Evolutionary conservation across 1,284 basidiomycete species (phyloP), one percentile per base, ranked within the genome.

Genomic region (Ganoderma leucocontextum): DNA sequence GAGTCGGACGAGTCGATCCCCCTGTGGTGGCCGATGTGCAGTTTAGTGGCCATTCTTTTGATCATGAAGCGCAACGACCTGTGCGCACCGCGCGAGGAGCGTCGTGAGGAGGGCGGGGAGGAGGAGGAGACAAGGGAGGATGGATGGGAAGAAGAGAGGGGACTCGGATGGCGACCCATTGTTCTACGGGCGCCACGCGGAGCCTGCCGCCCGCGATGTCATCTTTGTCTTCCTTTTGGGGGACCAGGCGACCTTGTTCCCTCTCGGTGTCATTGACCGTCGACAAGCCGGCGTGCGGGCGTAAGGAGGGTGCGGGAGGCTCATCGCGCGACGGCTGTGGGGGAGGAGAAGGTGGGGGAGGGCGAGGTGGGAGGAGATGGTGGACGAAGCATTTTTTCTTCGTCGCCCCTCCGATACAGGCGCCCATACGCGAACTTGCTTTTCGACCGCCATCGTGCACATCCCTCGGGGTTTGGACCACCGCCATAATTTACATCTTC

Each of bases 31-130:
- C 68, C 71, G 62, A 67, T 67, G 66, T 82, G 82, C 41, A 85
- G 77, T 73, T 80, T 84, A 75, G 81, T 82, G 4, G 83, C 80
- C 82, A 85, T 83, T 71, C 79, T 79, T 73, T 79, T 81, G 66
- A 85, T 80, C 83, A 84, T 84, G 68, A 59, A 61, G 17, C 60
- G 44, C 25, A 55, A 59, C 49, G 65, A 63, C 49, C 47, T 25
- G 15, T 55, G 69, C 71, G 71, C 67, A 57, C 70, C 52, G 70
- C 67, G 69, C 66, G 44, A 64, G 52, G 64, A 49, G 42, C 15
- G 64, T 19, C 58, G 64, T 36, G 33, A 33, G 47, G 61, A 22
- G 64, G 36, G 65, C 39, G 65, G 62, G 55, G 52, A 22, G 29
- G 64, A 22, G 29, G 64, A 47, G 58, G 60, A 57, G 60, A 42